These are phyloP conservation scores for Candida frijolesensis DNA, from an alignment of 1,139 yeast genomes.

Conservation along the genomic window DNA sequence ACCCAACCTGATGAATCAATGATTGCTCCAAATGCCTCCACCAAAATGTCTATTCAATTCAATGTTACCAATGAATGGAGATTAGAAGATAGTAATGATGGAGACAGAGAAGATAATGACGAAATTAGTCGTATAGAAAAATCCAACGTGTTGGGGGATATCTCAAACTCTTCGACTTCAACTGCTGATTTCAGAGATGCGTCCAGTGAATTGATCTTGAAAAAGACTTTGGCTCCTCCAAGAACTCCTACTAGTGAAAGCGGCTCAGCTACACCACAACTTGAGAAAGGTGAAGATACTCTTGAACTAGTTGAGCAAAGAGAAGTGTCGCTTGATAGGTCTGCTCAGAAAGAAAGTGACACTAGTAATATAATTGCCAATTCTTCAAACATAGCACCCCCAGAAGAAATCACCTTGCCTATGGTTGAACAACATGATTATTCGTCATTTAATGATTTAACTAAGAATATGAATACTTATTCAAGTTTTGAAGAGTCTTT, in stretches of 20 bases:
- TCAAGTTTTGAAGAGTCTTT: constrained; percentile 41
- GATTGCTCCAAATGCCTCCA: constrained; percentile 18
- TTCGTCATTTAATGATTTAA: constrained; percentile 43
- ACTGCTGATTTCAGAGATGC: constrained; percentile 18
- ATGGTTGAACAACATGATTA: constrained; percentile 33
- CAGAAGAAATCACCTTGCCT: constrained; percentile 42
- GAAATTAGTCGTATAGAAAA: constrained; percentile 18
- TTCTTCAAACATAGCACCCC: constrained; percentile 46
- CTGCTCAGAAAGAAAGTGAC: constrained; percentile 13
- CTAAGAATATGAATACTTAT: constrained; percentile 24
- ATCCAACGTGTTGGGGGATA: constrained; percentile 10
- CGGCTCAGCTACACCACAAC: constrained; percentile 22
- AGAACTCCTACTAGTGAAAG: constrained; percentile 9
- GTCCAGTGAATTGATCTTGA: constrained; percentile 11
- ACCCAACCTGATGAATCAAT: constrained; percentile 1
- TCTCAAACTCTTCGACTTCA: constrained; percentile 20
- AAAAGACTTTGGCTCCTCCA: constrained; percentile 25
- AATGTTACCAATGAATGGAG: constrained; percentile 45
- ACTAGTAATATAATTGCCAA: constrained; percentile 33
- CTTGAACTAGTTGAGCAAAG: background rate
- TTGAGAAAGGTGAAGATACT: constrained; percentile 15
- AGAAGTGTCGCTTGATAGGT: constrained; percentile 1
- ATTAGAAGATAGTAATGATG: constrained; percentile 45
- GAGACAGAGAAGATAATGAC: constrained; percentile 46
- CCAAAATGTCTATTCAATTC: constrained; percentile 34